phyloP scores from a whole-genome alignment of 2,329 filamentous ascomycete species.

The Phialophora chinensis region DNA sequence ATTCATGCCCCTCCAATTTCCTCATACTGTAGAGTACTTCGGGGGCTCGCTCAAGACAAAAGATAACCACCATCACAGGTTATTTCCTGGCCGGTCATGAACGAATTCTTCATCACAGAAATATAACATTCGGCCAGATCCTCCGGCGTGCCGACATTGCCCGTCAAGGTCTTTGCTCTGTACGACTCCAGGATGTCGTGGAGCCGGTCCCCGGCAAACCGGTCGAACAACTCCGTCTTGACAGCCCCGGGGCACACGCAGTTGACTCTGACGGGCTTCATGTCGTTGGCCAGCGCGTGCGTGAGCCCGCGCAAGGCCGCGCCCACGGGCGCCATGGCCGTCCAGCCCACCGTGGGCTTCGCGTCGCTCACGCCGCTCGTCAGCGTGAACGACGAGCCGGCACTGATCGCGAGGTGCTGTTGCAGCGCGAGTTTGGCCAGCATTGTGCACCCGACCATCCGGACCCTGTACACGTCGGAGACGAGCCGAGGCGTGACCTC shows the following conservation, averaged over 20 bases:
- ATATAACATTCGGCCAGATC: conserved; percentile 55
- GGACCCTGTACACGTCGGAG: conserved; percentile 42
- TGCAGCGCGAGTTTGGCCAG: conserved; percentile 49
- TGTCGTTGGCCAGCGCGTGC: conserved; percentile 49
- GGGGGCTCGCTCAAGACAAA: conserved; percentile 25
- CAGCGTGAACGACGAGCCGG: conserved; percentile 48
- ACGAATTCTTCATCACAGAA: conserved; percentile 53
- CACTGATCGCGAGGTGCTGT: conserved; percentile 43
- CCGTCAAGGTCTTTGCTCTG: conserved; percentile 41
- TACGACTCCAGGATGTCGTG: conserved; percentile 45
- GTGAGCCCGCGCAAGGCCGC: conserved; percentile 44
- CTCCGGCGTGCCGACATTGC: conserved; percentile 41
- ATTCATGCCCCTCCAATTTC: conserved; percentile 38
- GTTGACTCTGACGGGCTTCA: conserved; percentile 53
- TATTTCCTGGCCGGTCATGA: conserved; percentile 46
- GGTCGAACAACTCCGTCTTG: conserved; percentile 49
- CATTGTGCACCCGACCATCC: conserved; percentile 46
- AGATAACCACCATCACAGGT: conserved; percentile 48
- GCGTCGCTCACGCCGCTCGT: conserved; percentile 48
- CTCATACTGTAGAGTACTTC: neutral
- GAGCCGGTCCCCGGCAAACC: conserved; percentile 33
- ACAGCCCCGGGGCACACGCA: conserved; percentile 50
- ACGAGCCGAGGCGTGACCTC: conserved; percentile 42
- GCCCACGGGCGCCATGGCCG: conserved; percentile 41
- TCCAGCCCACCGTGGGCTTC: conserved; percentile 46